These are phyloP conservation scores for Podila minutissima DNA, from an alignment of 192 early-diverging fungal species.

Conservation along the genomic window DNA sequence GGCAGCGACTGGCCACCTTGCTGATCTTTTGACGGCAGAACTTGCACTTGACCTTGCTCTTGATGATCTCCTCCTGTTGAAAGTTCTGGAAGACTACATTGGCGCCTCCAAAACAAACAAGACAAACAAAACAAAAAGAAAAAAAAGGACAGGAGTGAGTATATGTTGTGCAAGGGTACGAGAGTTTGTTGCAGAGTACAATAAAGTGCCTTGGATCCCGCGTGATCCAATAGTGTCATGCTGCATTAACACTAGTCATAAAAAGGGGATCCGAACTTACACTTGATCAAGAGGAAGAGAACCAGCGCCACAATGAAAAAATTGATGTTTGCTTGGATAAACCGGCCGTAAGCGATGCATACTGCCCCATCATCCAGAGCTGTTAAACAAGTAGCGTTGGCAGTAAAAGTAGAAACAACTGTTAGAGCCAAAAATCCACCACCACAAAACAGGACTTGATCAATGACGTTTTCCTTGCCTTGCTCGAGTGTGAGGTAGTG, in stretches of 20 bases:
- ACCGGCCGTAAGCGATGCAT: slow-evolving; percentile 38
- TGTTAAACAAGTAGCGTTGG: background rate
- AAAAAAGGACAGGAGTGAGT: background rate
- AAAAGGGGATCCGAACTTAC: slow-evolving; percentile 7
- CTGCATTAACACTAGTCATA: background rate
- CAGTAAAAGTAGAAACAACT: background rate
- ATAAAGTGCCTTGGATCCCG: background rate
- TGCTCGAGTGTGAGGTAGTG: slow-evolving; percentile 31
- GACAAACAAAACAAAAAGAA: background rate
- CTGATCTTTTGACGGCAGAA: slow-evolving; percentile 48
- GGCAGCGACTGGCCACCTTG: slow-evolving; percentile 39
- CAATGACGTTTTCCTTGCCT: slow-evolving; percentile 3
- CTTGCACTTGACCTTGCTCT: slow-evolving; percentile 42
- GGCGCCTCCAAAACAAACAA: background rate
- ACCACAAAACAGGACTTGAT: background rate
- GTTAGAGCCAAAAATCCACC: background rate
- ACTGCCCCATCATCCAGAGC: slow-evolving; percentile 42
- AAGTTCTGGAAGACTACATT: slow-evolving; percentile 35
- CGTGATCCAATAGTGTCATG: background rate
- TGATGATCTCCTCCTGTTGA: slow-evolving; percentile 48
- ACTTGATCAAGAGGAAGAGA: slow-evolving; percentile 20
- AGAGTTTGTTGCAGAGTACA: no score
- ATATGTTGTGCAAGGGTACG: background rate
- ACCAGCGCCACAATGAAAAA: slow-evolving; percentile 31
- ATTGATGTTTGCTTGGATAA: slow-evolving; percentile 34